Evolutionary conservation across 768 basidiomycete genomes (phyloP), one percentile per base, ranked within the genome.

Genomic region (Psilocybe sp.): DNA sequence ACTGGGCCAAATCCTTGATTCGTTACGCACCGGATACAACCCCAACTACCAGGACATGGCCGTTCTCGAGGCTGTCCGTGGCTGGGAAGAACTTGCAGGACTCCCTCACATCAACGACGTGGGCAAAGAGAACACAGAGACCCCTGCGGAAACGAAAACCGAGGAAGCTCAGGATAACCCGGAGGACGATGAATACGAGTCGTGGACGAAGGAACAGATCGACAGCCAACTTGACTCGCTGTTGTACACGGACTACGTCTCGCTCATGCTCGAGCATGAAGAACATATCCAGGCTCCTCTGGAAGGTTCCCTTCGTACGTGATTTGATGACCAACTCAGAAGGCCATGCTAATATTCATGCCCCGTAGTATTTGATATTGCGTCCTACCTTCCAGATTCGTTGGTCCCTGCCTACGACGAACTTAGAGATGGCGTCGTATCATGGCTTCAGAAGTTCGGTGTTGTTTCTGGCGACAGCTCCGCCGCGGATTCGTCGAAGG

Each of bases 31-130:
- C 9, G 85, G 87, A 4, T 98, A 97, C 71, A 99, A 99, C 65
- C 96, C 96, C 13, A 99, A 99, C 66, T 98, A 98, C 69, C 95
- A 98, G 65, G 96, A 99, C 64, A 98, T 99, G 96, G 94, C 93
- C 2, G 96, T 98, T 42, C 80, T 97, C 23, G 95, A 96, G 58
- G 95, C 96, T 14, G 94, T 98, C 13, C 84, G 93, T 41, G 95
- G 94, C 12, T 98, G 91, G 85, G 90, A 93, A 63, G 84, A 78
- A 38, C 75, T 84, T 7, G 83, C 86, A 11, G 78, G 79, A 1
- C 67, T 89, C 15, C 84, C 84, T 1, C 87, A 87, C 49, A 85
- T 88, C 61, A 84, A 85, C 53, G 85, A 89, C 42, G 76, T 79
- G 7, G 78, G 73, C 20, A 82, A 83, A 58, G 78, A 76, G 7